These are phyloP conservation scores for Mycena alexandri DNA, from an alignment of 768 basidiomycete species.

Conservation along the genomic window DNA sequence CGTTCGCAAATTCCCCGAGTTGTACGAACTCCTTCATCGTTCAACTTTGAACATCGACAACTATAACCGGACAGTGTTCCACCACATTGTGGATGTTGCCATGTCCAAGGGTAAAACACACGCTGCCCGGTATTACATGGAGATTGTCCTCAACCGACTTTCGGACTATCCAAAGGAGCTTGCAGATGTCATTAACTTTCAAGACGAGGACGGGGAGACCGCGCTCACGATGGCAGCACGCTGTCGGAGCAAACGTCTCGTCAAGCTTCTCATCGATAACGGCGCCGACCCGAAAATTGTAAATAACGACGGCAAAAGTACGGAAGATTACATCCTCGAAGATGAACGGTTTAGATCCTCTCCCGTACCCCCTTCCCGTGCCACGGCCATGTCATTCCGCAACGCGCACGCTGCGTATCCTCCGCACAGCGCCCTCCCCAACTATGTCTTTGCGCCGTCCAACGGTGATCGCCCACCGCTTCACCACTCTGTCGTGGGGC, in stretches of 20 bases:
- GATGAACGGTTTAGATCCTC: constrained; percentile 97
- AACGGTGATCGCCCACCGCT: constrained; percentile 79
- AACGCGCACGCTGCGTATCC: constrained; percentile 75
- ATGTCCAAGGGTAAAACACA: constrained; percentile 98
- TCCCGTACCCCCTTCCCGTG: constrained; percentile 81
- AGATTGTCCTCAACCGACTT: constrained; percentile 89
- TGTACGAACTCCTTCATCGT: constrained; percentile 97
- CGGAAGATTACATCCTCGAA: constrained; percentile 98
- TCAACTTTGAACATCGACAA: constrained; percentile 99
- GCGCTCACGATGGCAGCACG: constrained; percentile 96
- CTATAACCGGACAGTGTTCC: constrained; percentile 96
- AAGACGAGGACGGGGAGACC: constrained; percentile 98
- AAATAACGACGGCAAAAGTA: constrained; percentile 95
- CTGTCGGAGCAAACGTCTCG: constrained; percentile 94
- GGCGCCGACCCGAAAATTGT: constrained; percentile 95
- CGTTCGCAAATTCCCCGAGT: constrained; percentile 97
- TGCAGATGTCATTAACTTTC: constrained; percentile 98
- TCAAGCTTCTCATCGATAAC: constrained; percentile 95
- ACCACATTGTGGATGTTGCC: constrained; percentile 97
- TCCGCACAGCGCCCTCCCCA: constrained; percentile 54
- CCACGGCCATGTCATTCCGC: constrained; percentile 77
- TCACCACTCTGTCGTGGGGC: constrained; percentile 87
- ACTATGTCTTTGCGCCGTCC: constrained; percentile 60
- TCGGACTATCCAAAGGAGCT: constrained; percentile 95
- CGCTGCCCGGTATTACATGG: constrained; percentile 99